A percentile compares a stretch with the other conserved stretches of the same genome.
These are phyloP conservation scores for Ophiocordyceps camponoti-leonardi DNA, from an alignment of 2,329 filamentous ascomycete genomes.

Conservation along the genomic window DNA sequence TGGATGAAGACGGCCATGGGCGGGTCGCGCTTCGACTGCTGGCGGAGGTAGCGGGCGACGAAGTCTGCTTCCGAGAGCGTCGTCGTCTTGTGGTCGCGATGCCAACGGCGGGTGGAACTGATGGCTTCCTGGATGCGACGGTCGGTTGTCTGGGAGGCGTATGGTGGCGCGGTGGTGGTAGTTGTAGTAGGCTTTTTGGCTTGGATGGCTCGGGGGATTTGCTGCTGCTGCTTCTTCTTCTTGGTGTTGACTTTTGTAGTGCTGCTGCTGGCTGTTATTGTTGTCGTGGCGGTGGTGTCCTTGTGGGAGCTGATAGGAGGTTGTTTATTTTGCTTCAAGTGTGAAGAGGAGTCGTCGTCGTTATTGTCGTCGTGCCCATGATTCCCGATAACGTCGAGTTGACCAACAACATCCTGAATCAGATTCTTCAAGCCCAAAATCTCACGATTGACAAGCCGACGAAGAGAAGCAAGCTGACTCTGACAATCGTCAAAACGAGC, in stretches of 20 bases:
- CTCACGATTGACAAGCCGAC: constrained; percentile 7
- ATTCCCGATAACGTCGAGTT: constrained; percentile 7
- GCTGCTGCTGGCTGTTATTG: background rate
- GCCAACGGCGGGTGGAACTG: constrained; percentile 20
- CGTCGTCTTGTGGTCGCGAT: constrained; percentile 19
- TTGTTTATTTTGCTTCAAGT: background rate
- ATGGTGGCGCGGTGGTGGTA: background rate
- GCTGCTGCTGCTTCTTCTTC: background rate
- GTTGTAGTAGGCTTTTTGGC: too few relatives aligned
- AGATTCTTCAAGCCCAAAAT: constrained; percentile 8
- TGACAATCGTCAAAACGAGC: constrained; percentile 6
- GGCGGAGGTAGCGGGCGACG: constrained; percentile 14
- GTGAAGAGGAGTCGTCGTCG: background rate
- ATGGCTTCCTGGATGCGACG: constrained; percentile 17
- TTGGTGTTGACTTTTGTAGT: background rate
- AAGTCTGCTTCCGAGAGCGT: constrained; percentile 13
- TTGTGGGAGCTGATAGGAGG: background rate
- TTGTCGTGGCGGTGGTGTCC: background rate
- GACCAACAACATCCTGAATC: constrained; percentile 7
- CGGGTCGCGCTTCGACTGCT: constrained; percentile 18
- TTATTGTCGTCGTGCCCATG: background rate
- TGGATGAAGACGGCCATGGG: constrained; percentile 17
- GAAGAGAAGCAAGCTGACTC: constrained; percentile 5
- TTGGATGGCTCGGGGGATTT: too few relatives aligned
- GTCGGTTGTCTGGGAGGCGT: constrained; percentile 2